Percentiles rank a stretch among this genome's conserved stretches.
These are phyloP conservation scores for Phaffia rhodozyma DNA, from an alignment of 1,284 basidiomycete species.

Conservation along the genomic window DNA sequence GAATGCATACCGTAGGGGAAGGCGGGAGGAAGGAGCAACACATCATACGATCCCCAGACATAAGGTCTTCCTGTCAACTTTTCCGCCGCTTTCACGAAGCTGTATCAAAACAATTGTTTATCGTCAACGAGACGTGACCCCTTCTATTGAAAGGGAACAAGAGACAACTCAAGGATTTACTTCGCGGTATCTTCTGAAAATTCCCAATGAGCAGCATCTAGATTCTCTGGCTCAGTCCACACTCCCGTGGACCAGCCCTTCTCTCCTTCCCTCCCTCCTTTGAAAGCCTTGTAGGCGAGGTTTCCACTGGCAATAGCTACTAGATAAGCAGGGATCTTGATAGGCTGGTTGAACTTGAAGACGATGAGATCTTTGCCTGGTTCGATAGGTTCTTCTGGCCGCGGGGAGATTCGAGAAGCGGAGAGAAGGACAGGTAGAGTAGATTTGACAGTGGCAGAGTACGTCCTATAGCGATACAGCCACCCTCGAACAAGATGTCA, in stretches of 20 bases:
- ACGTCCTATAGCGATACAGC: constrained; percentile 43
- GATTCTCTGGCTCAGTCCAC: constrained; percentile 76
- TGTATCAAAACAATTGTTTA: constrained; percentile 24
- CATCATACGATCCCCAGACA: constrained; percentile 77
- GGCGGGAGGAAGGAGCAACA: constrained; percentile 81
- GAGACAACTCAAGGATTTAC: constrained; percentile 33
- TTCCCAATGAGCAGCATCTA: constrained; percentile 73
- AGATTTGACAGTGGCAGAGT: constrained; percentile 60
- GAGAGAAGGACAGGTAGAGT: constrained; percentile 73
- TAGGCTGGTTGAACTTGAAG: constrained; percentile 47
- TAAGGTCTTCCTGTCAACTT: constrained; percentile 55
- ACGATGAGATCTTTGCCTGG: constrained; percentile 45
- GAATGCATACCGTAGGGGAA: constrained; percentile 84
- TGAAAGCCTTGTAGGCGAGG: constrained; percentile 59
- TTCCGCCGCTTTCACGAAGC: constrained; percentile 68
- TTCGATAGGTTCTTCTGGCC: constrained; percentile 52
- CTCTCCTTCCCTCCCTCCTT: constrained; percentile 44
- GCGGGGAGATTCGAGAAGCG: constrained; percentile 62
- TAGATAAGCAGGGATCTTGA: constrained; percentile 73
- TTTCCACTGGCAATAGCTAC: constrained; percentile 79
- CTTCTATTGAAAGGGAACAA: background rate
- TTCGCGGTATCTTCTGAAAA: constrained; percentile 71
- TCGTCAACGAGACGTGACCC: background rate
- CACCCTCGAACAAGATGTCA: constrained; percentile 36
- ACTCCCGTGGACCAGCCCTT: constrained; percentile 61